Evolutionary conservation across 495 filamentous ascomycete species (phyloP).

Genomic region (Neurospora pannonica): DNA sequence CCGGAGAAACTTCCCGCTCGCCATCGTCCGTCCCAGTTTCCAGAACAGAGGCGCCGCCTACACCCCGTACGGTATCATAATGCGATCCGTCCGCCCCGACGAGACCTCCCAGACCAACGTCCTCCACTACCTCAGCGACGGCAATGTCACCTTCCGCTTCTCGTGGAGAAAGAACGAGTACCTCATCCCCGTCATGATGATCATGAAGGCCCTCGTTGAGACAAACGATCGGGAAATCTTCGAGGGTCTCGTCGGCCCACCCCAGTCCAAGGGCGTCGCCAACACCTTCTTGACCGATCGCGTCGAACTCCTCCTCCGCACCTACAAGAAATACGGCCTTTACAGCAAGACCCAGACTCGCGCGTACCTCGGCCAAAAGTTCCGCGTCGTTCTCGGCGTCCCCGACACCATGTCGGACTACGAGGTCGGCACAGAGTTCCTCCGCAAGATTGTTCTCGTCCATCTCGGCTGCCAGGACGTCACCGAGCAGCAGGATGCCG

Average conservation of each 20-base stretch:
- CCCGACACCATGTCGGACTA: constrained; percentile 72
- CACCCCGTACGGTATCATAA: constrained; percentile 80
- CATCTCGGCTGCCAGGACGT: constrained; percentile 79
- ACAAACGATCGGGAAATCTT: constrained; percentile 96
- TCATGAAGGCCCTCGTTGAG: constrained; percentile 87
- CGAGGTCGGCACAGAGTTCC: constrained; percentile 80
- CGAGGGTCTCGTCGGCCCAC: constrained; percentile 69
- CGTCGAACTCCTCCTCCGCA: constrained; percentile 82
- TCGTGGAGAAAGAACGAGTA: constrained; percentile 98
- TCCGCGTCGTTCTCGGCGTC: constrained; percentile 74
- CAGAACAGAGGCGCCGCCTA: constrained; percentile 73
- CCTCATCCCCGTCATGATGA: constrained; percentile 89
- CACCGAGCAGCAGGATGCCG: constrained; percentile 67
- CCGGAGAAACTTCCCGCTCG: constrained; percentile 87
- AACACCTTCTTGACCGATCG: constrained; percentile 94
- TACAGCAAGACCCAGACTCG: constrained; percentile 70
- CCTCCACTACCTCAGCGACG: constrained; percentile 88
- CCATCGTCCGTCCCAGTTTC: constrained; percentile 84
- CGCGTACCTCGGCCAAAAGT: constrained; percentile 78
- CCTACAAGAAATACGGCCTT: constrained; percentile 81
- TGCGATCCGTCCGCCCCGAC: constrained; percentile 85
- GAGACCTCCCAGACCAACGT: constrained; percentile 97
- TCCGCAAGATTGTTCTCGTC: constrained; percentile 80
- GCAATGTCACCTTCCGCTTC: constrained; percentile 92
- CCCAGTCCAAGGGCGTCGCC: constrained; percentile 61